These are phyloP conservation scores for Pyricularia sp. DNA, from an alignment of 2,329 filamentous ascomycete species.

Conservation along the genomic window DNA sequence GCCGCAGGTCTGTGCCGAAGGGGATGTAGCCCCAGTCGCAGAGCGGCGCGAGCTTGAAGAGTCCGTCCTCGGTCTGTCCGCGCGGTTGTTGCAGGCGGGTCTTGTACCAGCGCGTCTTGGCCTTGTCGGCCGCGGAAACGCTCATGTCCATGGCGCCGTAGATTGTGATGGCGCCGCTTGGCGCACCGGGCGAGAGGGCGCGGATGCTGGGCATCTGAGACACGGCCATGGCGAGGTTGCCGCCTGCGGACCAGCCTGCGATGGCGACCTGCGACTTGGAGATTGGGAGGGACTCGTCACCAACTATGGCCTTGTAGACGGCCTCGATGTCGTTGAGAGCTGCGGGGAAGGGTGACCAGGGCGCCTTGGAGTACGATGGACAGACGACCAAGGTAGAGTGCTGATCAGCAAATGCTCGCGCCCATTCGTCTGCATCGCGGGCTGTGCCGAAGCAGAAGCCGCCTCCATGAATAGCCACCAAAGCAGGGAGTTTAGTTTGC, in stretches of 20 bases:
- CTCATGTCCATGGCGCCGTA: slow-evolving; percentile 35
- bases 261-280: slow-evolving; percentile 29
- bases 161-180: slow-evolving; percentile 27
- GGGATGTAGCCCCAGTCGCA: slow-evolving; percentile 33
- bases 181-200: slow-evolving; percentile 5
- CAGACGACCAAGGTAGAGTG: slow-evolving; percentile 33
- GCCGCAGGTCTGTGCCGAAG: slow-evolving; percentile 19
- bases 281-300: slow-evolving; percentile 33
- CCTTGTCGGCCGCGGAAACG: slow-evolving; percentile 19
- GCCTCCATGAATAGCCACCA: slow-evolving; percentile 43
- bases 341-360: slow-evolving; percentile 31
- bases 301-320: slow-evolving; percentile 29
- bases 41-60: slow-evolving; percentile 17
- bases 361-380: slow-evolving; percentile 40
- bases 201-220: slow-evolving; percentile 27
- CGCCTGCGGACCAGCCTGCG: slow-evolving; percentile 41
- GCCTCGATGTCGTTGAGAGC: slow-evolving; percentile 35
- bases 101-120: slow-evolving; percentile 25
- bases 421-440: slow-evolving; percentile 36
- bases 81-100: slow-evolving; percentile 19
- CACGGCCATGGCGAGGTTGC: slow-evolving; percentile 33
- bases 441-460: slow-evolving; percentile 36
- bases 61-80: slow-evolving; percentile 14
- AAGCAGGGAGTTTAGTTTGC: slow-evolving; percentile 24
- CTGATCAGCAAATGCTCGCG: slow-evolving; percentile 28